Conservation (phyloP, 345 rosid species). For the Pistacia vera region DNA sequence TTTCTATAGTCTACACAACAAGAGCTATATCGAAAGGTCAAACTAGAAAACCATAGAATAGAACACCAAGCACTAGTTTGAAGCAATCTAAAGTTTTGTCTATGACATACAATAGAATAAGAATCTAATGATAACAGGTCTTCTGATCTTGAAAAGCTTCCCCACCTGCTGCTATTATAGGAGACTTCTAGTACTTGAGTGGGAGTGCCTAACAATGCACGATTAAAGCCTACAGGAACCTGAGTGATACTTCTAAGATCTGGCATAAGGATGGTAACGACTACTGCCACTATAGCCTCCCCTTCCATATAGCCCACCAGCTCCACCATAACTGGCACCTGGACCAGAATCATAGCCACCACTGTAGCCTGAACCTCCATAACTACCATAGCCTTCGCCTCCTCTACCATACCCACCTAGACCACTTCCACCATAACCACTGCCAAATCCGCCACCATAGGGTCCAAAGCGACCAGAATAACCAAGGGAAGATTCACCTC, state of each 20-base stretch:
- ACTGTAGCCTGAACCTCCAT: conserved; percentile 60
- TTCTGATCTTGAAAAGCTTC: conserved; percentile 42
- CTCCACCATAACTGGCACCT: conserved; percentile 80
- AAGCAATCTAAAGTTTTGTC: conserved; percentile 29
- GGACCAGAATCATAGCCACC: conserved; percentile 82
- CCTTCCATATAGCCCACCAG: conserved; percentile 79
- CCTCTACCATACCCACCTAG: conserved; percentile 78
- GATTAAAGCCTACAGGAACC: conserved; percentile 39
- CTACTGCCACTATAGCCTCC: conserved; percentile 93
- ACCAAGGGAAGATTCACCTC: conserved; percentile 78
- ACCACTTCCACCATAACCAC: conserved; percentile 63
- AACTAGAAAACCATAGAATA: conserved; percentile 26
- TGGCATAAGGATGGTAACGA: conserved; percentile 95
- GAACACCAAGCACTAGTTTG: conserved; percentile 27
- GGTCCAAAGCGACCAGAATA: conserved; percentile 90
- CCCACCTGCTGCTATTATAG: conserved; percentile 33
- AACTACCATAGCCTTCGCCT: conserved; percentile 56
- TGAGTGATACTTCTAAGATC: conserved; percentile 59
- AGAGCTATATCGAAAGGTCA: conserved; percentile 25
- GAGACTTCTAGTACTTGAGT: conserved; percentile 42
- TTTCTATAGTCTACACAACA: conserved; percentile 46
- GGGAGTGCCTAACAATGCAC: conserved; percentile 48
- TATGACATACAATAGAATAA: conserved; percentile 31
- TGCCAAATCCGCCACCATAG: conserved; percentile 77
- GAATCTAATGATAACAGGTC: conserved; percentile 25